Conservation (phyloP, 2,329 filamentous ascomycete genomes). For the Penicillium sp. region DNA sequence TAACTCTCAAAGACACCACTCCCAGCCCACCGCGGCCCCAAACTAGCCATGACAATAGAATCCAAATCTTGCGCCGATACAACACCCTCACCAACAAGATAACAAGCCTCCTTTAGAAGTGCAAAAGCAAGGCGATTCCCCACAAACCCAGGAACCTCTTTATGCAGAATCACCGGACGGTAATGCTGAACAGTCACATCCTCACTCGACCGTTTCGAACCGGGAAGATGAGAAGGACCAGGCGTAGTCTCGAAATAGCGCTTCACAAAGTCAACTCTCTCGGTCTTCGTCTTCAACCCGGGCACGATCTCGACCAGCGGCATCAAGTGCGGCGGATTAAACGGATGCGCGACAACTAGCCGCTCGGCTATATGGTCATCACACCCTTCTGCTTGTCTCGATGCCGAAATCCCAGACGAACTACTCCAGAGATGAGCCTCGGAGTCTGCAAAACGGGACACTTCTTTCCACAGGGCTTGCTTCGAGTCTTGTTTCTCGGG, state of each 20-base stretch:
- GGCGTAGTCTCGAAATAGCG: constrained; percentile 38
- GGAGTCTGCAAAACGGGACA: constrained; percentile 44
- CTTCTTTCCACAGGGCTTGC: constrained; percentile 47
- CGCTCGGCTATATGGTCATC: constrained; percentile 40
- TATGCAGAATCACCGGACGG: constrained; percentile 47
- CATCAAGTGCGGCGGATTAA: constrained; percentile 59
- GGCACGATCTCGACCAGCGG: constrained; percentile 57
- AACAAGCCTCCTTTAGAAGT: constrained; percentile 51
- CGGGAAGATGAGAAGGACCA: constrained; percentile 4
- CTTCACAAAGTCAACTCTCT: constrained; percentile 25
- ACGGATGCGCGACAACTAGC: constrained; percentile 56
- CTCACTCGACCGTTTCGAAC: background rate
- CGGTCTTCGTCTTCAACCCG: constrained; percentile 38
- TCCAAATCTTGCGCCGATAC: constrained; percentile 52
- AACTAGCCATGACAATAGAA: constrained; percentile 47
- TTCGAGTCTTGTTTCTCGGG: constrained; percentile 53
- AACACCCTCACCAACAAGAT: constrained; percentile 51
- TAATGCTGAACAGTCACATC: constrained; percentile 17
- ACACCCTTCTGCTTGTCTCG: constrained; percentile 37
- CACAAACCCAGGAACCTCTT: constrained; percentile 53
- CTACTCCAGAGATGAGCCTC: constrained; percentile 53
- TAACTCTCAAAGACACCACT: constrained; percentile 56
- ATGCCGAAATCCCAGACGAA: constrained; percentile 55
- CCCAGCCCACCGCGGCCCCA: constrained; percentile 53
- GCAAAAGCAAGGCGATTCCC: constrained; percentile 56